These are phyloP conservation scores for Xylariaceae sp. DNA, from an alignment of 2,329 filamentous ascomycete species.

Conservation along the genomic window DNA sequence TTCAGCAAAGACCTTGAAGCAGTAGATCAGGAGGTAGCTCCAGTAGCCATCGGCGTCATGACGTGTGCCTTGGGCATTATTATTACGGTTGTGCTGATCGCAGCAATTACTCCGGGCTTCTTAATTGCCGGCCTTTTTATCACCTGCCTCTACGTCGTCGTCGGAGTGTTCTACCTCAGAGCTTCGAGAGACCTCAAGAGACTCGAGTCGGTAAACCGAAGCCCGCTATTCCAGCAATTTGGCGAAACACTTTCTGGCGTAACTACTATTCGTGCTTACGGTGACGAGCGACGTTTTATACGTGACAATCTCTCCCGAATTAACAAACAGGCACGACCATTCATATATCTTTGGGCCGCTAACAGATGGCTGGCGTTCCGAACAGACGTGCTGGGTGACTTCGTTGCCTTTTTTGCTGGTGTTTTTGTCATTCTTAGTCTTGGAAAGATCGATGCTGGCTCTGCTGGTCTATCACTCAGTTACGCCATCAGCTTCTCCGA, in stretches of 20 bases:
- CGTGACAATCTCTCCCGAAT: slow-evolving; percentile 84
- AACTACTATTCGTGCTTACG: slow-evolving; percentile 94
- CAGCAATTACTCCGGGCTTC: slow-evolving; percentile 84
- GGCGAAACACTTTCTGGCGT: slow-evolving; percentile 93
- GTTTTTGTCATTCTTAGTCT: slow-evolving; percentile 84
- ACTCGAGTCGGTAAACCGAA: slow-evolving; percentile 88
- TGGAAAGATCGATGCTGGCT: slow-evolving; percentile 80
- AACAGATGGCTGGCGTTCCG: slow-evolving; percentile 96
- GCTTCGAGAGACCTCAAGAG: slow-evolving; percentile 95
- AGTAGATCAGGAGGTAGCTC: slow-evolving; percentile 92
- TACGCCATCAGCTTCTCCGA: slow-evolving; percentile 97
- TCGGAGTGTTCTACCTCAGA: slow-evolving; percentile 83
- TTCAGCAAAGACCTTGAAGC: slow-evolving; percentile 98
- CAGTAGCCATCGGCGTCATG: slow-evolving; percentile 75
- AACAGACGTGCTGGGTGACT: slow-evolving; percentile 82
- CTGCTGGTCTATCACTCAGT: slow-evolving; percentile 87
- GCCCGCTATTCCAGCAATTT: slow-evolving; percentile 95
- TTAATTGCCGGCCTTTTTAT: slow-evolving; percentile 84
- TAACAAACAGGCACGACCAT: slow-evolving; percentile 87
- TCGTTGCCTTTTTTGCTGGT: slow-evolving; percentile 91
- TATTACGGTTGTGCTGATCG: slow-evolving; percentile 85
- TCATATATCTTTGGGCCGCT: slow-evolving; percentile 93
- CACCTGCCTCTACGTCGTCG: slow-evolving; percentile 71
- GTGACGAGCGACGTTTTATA: slow-evolving; percentile 89
- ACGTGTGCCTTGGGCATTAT: slow-evolving; percentile 63